Conservation (phyloP, 805 yeast species). For the Candida ipomoeae region DNA sequence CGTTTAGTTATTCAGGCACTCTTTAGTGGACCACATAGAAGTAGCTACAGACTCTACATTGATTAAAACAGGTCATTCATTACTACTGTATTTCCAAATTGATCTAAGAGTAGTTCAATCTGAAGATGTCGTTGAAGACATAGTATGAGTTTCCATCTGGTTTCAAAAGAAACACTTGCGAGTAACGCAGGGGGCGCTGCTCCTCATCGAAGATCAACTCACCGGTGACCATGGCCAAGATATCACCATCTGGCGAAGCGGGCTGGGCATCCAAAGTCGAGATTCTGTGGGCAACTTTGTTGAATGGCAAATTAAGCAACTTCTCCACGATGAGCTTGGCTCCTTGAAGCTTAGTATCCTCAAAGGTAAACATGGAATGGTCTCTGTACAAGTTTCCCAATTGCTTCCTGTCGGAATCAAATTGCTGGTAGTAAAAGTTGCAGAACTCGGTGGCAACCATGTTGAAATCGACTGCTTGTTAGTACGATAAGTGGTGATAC, state of each 20-base stretch:
- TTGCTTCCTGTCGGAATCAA: constrained; percentile 87
- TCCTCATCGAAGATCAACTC: constrained; percentile 91
- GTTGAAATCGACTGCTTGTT: constrained; percentile 37
- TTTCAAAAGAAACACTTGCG: constrained; percentile 94
- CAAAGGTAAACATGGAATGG: constrained; percentile 96
- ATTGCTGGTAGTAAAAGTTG: constrained; percentile 90
- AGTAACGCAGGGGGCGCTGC: constrained; percentile 90
- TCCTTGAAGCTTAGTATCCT: constrained; percentile 91
- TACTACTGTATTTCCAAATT: not conserved
- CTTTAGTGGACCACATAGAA: not conserved
- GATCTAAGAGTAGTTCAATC: constrained; percentile 75
- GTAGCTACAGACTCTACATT: not conserved
- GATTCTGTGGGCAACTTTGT: constrained; percentile 88
- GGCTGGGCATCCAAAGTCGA: constrained; percentile 98
- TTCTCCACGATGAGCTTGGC: constrained; percentile 90
- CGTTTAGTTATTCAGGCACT: not conserved
- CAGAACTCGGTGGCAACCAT: constrained; percentile 74
- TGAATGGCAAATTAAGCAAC: constrained; percentile 82
- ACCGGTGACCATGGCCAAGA: constrained; percentile 96
- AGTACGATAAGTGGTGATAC: constrained; percentile 5
- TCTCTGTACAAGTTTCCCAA: constrained; percentile 94
- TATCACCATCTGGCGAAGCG: constrained; percentile 87
- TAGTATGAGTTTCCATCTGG: constrained; percentile 90
- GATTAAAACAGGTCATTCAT: not conserved
- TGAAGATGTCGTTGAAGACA: constrained; percentile 94